Percentiles rank a stretch among this genome's conserved stretches.
phyloP scores from a whole-genome alignment of 1,284 basidiomycete genomes.

The Salmacisia buchloeana region DNA sequence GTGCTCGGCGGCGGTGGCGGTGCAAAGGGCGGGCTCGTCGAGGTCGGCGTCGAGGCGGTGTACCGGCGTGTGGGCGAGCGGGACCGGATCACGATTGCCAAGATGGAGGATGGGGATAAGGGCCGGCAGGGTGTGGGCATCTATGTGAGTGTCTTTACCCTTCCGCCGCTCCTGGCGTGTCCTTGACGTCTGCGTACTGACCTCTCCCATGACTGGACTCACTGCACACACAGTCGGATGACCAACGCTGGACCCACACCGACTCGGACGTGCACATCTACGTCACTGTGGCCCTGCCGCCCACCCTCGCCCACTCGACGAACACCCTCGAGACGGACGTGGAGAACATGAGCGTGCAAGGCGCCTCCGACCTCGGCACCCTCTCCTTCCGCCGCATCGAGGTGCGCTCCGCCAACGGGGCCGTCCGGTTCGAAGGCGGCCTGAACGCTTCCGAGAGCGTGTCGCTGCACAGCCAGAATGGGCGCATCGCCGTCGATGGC shows the following conservation, averaged over 20 bases:
- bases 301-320: neutral
- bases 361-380: neutral
- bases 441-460: neutral
- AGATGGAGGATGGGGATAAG: neutral
- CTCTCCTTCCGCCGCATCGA: neutral
- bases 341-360: neutral
- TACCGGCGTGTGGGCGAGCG: neutral
- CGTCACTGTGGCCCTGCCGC: neutral
- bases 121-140: slow-evolving; percentile 4
- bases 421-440: neutral
- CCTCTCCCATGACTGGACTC: neutral
- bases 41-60: neutral
- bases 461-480: neutral
- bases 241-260: neutral
- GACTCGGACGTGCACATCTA: neutral
- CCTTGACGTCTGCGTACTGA: neutral
- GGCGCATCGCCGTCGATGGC: neutral
- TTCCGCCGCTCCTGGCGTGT: neutral
- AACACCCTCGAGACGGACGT: neutral
- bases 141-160: neutral
- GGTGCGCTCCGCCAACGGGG: neutral
- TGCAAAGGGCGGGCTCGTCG: neutral
- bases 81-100: neutral
- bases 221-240: neutral
- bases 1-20: neutral